These are phyloP conservation scores for Sclerotinia glacialis DNA, from an alignment of 2,329 filamentous ascomycete species.

Conservation along the genomic window DNA sequence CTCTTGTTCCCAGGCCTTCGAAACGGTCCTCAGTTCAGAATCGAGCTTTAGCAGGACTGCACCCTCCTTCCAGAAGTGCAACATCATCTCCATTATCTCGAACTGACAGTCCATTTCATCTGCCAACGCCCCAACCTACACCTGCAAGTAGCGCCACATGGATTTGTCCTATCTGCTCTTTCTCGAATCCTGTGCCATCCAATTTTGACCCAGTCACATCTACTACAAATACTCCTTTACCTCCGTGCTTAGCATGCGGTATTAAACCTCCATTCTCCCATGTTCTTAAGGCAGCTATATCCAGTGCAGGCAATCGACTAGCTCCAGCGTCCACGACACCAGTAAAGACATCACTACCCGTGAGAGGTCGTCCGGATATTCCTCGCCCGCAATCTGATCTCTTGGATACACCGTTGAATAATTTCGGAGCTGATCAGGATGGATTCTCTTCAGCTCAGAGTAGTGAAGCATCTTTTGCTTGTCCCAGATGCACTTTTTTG, in stretches of 20 bases:
- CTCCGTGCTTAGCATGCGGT: conserved; percentile 87
- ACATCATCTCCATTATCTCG: conserved; percentile 48
- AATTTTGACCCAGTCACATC: conserved; percentile 88
- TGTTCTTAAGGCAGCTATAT: conserved; percentile 82
- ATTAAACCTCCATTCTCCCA: conserved; percentile 85
- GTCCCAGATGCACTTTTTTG: conserved; percentile 86
- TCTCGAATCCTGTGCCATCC: conserved; percentile 86
- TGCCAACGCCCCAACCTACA: conserved; percentile 47
- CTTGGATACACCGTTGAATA: conserved; percentile 24
- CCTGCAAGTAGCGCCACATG: conserved; percentile 69
- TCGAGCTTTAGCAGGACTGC: conserved; percentile 49
- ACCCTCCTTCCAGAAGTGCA: conserved; percentile 47
- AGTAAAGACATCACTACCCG: conserved; percentile 35
- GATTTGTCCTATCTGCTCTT: conserved; percentile 95
- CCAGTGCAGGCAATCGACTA: conserved; percentile 62
- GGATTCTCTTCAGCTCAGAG: conserved; percentile 26
- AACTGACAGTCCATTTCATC: conserved; percentile 45
- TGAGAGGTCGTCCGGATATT: conserved; percentile 32
- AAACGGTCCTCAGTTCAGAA: conserved; percentile 62
- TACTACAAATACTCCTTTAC: conserved; percentile 73
- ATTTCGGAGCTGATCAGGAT: conserved; percentile 6
- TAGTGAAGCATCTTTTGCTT: conserved; percentile 54
- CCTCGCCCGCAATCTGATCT: conserved; percentile 32
- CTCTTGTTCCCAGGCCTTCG: conserved; percentile 74
- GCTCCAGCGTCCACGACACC: conserved; percentile 34